These are phyloP conservation scores for Penicillium crystallinum DNA, from an alignment of 495 filamentous ascomycete species.

Conservation along the genomic window DNA sequence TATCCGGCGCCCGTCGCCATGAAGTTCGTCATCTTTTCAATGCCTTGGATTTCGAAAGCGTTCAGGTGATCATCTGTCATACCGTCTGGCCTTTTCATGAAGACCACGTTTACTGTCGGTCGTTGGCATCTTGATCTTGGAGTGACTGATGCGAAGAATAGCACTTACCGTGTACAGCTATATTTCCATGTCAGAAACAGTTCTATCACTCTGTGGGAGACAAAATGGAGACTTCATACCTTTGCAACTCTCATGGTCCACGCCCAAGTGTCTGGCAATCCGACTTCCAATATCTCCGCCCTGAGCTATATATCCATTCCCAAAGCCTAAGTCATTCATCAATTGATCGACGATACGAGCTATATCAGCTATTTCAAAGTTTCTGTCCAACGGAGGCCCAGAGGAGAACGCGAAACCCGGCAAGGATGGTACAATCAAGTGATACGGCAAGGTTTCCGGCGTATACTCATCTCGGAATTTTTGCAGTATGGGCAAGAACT, in stretches of 20 bases:
- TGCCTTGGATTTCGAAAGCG: conserved; percentile 29
- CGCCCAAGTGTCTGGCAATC: conserved; percentile 42
- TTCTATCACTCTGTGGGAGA: background rate
- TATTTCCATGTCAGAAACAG: conserved; percentile 1
- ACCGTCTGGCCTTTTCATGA: conserved; percentile 52
- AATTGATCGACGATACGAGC: conserved; percentile 50
- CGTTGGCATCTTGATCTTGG: background rate
- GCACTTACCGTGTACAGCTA: conserved; percentile 34
- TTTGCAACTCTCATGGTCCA: conserved; percentile 39
- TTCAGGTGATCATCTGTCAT: conserved; percentile 46
- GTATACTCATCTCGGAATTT: conserved; percentile 48
- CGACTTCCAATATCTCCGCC: conserved; percentile 63
- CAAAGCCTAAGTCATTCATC: conserved; percentile 57
- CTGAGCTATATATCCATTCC: conserved; percentile 55
- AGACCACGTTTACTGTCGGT: conserved; percentile 28
- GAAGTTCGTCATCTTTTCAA: conserved; percentile 34
- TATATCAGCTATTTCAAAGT: conserved; percentile 40
- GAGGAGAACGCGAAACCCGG: conserved; percentile 60
- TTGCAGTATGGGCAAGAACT: conserved; percentile 48
- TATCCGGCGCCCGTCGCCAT: conserved; percentile 44
- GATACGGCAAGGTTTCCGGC: conserved; percentile 54
- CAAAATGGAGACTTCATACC: conserved; percentile 19
- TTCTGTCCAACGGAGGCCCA: conserved; percentile 41
- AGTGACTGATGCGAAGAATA: too few relatives aligned
- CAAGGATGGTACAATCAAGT: conserved; percentile 60